Evolutionary conservation across 805 yeast species (phyloP), one percentile per base, ranked within the genome.

Genomic region (Nakazawaea laoshanensis): DNA sequence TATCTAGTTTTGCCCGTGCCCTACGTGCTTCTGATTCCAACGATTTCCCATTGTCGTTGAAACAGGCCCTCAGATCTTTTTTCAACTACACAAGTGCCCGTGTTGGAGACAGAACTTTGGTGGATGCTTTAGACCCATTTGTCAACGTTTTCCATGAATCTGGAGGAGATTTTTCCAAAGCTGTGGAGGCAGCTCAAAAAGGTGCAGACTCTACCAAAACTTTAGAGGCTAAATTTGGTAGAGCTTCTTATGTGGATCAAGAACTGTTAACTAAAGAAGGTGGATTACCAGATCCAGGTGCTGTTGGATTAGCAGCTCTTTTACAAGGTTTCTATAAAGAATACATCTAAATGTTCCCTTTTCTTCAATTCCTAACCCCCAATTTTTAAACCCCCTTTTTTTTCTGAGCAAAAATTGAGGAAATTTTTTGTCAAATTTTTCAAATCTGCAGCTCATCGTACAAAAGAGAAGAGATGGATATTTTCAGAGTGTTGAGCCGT

Each of bases 231-330:
- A 79, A 79, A 46, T 86, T 89, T 45, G 97, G 97, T 19, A 74
- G 97, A 49, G 95, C 97, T 12, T 80, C 94, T 4, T 89, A 88
- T 51, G 96, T 88, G 18, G 65, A 67, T 41, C 74, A 73, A 39
- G 74, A 66, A 9, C 80, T 71, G 33, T 67, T 76, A 44, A 59
- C 62, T 35, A 56, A 54, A 27, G 67, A 66, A 48, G 86, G 84
- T 17, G 84, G 82, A n/a, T 65, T 87, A 19, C 94, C 95, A 2
- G 97, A 88, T 48, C 96, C 97, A 4, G 96, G 97, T 42, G 96
- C 96, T 3, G 74, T 85, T 37, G 96, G 96, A 3, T 60, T 88
- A 16, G 81, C 76, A 22, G 83, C 70, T 16, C 50, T 74, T 12
- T 49, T 73, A 14, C 60, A 67, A 40, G 79, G 78, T 11, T 63